Evolutionary conservation across 345 rosid genomes (phyloP).

Genomic region (Jatropha curcas): DNA sequence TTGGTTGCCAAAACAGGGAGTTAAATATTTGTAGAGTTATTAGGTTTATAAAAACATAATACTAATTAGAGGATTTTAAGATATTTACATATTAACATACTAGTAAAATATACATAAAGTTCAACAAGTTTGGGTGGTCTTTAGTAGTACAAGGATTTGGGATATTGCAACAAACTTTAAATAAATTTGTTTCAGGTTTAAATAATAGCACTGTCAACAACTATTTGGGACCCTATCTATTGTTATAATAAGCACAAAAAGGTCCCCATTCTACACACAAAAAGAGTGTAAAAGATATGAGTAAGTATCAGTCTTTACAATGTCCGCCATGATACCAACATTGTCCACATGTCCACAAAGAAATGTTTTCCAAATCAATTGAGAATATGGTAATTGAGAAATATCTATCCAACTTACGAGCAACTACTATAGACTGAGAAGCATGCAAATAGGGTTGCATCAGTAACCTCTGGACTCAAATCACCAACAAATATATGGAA

Average conservation of each 20-base stretch:
- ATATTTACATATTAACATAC: too few relatives aligned
- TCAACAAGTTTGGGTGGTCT: too few relatives aligned
- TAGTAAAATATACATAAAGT: too few relatives aligned
- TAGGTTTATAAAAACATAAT: too few relatives aligned
- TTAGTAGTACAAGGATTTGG: too few relatives aligned
- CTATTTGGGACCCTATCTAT: neutral
- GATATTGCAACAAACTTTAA: too few relatives aligned
- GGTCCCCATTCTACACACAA: neutral
- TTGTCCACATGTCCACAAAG: neutral
- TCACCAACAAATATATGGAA: conserved; percentile 25
- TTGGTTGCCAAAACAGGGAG: neutral
- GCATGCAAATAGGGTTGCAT: conserved; percentile 23
- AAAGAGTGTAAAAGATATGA: neutral
- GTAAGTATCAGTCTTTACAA: neutral
- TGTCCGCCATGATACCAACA: neutral
- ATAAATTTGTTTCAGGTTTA: too few relatives aligned
- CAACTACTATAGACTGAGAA: conserved; percentile 25
- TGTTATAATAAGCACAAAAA: neutral
- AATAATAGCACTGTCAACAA: too few relatives aligned
- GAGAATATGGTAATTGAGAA: conserved; percentile 5
- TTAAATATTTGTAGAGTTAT: neutral
- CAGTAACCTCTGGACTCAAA: conserved; percentile 25
- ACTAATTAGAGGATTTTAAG: too few relatives aligned
- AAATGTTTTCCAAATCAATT: neutral
- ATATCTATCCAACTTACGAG: conserved; percentile 16